Base-by-base conservation (phyloP, 2,329 filamentous ascomycete species). In the Pezicula rhizophila region DNA sequence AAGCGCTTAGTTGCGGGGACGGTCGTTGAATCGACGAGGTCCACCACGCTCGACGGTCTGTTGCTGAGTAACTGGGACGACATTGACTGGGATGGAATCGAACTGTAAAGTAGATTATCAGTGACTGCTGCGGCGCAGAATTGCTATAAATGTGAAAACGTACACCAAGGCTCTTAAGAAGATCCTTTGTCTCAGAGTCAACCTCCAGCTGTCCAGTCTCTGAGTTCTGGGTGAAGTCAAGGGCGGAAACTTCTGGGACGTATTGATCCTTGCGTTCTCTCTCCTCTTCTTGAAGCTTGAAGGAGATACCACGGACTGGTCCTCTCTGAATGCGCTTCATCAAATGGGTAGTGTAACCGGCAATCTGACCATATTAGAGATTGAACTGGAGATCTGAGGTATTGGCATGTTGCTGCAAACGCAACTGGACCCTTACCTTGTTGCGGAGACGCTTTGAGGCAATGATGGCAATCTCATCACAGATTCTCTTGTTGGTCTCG, bases 201-300 rank as follows among this genome's bases (percentile, higher is more conserved):
- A 96, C 87, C 66, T 97, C 92, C 66, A 99, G 82, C 75, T 91
- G 85, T 68, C 93, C 93, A 70, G 78, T 86, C 79, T 97, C 93
- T 72, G 82, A 83, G 78, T 87, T 89, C 82, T 96, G 89, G 69
- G 86, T 84, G 80, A 96, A 95, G 82, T 99, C 93, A 71, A 99
- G 87, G 70, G 93, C 93, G 54, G 95, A 99, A 66, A 99, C 82
- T 79, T 99, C 93, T 69, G 93, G 93, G 61, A 99, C 93, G 80
- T 96, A 99, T 82, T 99, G 93, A 81, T 99, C 93, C 88, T 99
- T 99, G 74, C 93, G 87, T 80, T 99, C 93, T 83, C 93, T 89
- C 86, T 99, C 93, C 82, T 99, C 93, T 81, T 99, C 93, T 80
- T 99, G 93, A 55, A 99, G 89, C 85, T 99, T 99, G 91, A 99